Evolutionary conservation across 2,329 filamentous ascomycete genomes (phyloP), one percentile per base, ranked within the genome.

Genomic region (Kalmusia sp.): DNA sequence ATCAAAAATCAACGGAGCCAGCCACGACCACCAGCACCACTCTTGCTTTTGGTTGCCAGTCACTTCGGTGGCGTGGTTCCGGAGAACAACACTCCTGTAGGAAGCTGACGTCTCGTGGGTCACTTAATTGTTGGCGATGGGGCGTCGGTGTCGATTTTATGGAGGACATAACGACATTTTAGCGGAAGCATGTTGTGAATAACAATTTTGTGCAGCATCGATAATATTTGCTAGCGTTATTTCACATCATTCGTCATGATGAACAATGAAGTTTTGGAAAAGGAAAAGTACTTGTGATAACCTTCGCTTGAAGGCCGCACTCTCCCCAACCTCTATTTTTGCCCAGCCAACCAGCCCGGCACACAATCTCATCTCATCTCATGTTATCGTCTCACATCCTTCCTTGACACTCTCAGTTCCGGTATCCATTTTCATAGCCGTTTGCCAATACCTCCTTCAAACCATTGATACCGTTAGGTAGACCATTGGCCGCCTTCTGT

Each of bases 41-140:
- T 73, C 74, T 75, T 74, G 81, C 85, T 84, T 79, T 66, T 80
- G 83, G 85, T 88, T 89, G 87, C 87, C 87, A 88, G 86, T 82
- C 80, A 77, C 77, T 75, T 72, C 74, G 77, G 78, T 79, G 80
- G 80, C 77, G 80, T 81, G 83, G 84, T 78, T 85, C 84, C 84
- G 84, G 78, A 88, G 86, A 89, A 74, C 55, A 78, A 85, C 57
- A 72, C 71, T 76, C 76, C 76, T 75, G 67, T 87, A 89, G 87
- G 86, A 89, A 89, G 85, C 87, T 85, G 81, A 78, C 77, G 79
- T 80, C 80, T 82, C 85, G 84, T 83, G 84, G 77, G 84, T 88
- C 83, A 86, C 85, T 89, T 86, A 59, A 82, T 70, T 87, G 86
- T 87, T 82, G 84, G 85, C 86, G 84, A 87, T 86, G 85, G 80